Base-by-base conservation (phyloP, 2,329 filamentous ascomycete species). In the Chaetomium globosum region DNA sequence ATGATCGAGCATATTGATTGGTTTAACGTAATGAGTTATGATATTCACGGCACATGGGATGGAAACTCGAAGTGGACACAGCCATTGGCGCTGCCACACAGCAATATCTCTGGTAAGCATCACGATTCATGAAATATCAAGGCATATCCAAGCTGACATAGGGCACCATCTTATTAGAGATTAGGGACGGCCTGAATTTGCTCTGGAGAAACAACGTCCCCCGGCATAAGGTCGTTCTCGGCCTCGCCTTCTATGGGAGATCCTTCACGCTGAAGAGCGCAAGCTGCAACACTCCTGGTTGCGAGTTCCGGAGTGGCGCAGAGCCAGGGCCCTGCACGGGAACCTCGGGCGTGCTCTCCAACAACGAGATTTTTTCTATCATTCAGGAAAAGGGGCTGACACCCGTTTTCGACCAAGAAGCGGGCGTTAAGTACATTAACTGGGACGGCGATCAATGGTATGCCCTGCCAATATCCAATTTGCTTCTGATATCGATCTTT, bases 11-110 rank as follows among this genome's bases (percentile, higher is more conserved):
- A 54, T 4, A 48, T 79, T 5, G 76, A 81, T 63, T 80, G 73
- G 69, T 75, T 80, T 65, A 82, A 80, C 63, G 39, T 82, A 10
- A 79, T 82, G 74, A 74, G 73, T 0, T 82, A 82, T 65, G 79
- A 82, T 63, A 63, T 82, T 16, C 78, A 67, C 64, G 80, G 80
- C 1, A 59, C 70, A 0, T 81, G 79, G 79, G 78, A 81, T 64
- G 26, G 23, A 3, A 56, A 59, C 1, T 55, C 68, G 12, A 48
- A 48, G n/a, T 74, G 23, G 5, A 69, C 71, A 21, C 79, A 79
- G 1, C 43, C 72, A 0, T 71, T 70, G 13, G 70, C 79, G 9
- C 68, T 73, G 16, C 68, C 74, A 0, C 82, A 83, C 62, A 81
- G 81, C 1, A 82, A 84, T 31, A 31, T 31, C 31, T 31, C 31